A percentile compares a stretch with the other conserved stretches of the same genome.
phyloP scores from a whole-genome alignment of 2,329 filamentous ascomycete genomes.

The Penicillium palitans region DNA sequence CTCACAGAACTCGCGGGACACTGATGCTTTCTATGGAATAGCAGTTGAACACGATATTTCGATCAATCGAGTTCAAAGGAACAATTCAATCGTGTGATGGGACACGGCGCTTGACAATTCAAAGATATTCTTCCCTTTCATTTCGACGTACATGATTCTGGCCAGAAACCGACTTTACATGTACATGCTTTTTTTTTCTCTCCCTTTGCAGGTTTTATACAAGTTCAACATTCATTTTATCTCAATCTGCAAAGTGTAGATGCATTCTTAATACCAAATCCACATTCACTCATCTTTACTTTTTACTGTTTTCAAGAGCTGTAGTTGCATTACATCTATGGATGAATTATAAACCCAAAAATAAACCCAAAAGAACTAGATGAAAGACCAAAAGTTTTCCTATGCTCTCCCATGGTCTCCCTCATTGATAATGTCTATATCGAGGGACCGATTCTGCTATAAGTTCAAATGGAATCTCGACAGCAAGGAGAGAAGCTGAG shows the following conservation, averaged over 20 bases:
- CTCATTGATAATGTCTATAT: background rate
- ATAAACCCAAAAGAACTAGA: too few species aligned
- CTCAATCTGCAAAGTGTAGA: background rate
- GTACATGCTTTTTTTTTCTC: background rate
- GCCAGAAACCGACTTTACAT: background rate
- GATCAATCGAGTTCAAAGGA: constrained; percentile 20
- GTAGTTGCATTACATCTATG: background rate
- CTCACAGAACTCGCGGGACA: constrained; percentile 17
- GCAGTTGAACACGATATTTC: constrained; percentile 34
- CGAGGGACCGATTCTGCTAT: background rate
- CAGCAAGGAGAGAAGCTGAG: background rate
- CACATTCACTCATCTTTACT: background rate
- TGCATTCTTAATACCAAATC: background rate
- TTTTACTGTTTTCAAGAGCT: background rate
- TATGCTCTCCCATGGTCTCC: background rate
- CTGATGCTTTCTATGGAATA: constrained; percentile 26
- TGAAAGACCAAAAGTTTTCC: background rate
- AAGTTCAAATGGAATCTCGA: background rate
- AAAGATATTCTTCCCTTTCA: background rate
- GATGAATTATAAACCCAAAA: too few species aligned
- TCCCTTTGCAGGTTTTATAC: background rate
- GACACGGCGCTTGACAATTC: background rate
- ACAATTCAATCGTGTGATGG: constrained; percentile 14
- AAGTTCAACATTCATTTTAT: too few species aligned
- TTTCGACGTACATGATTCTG: background rate